Conservation (phyloP, 139 green algal species). For the Trebouxia sp. region DNA sequence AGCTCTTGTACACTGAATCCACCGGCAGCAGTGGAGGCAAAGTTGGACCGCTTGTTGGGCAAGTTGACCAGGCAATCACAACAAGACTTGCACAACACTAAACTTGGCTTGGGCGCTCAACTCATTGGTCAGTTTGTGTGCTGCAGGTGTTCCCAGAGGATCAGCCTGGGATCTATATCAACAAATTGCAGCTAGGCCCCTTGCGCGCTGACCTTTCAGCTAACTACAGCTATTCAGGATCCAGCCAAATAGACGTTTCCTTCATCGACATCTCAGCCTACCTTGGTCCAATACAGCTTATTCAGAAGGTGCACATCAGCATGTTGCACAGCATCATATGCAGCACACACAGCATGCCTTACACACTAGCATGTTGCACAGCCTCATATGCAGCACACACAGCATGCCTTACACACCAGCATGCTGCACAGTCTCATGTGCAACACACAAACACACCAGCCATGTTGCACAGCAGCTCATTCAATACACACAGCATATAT, state of each 20-base stretch:
- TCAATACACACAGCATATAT: neutral
- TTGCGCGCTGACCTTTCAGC: conserved; percentile 38
- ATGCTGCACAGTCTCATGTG: neutral
- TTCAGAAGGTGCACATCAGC: conserved; percentile 31
- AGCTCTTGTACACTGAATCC: conserved; percentile 33
- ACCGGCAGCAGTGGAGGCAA: conserved; percentile 34
- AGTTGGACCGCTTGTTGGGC: conserved; percentile 42
- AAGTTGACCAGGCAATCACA: conserved; percentile 37
- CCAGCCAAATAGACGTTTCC: conserved; percentile 25
- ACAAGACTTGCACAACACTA: neutral
- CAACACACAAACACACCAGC: neutral
- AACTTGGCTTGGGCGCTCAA: neutral
- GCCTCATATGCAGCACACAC: neutral
- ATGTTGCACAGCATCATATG: neutral
- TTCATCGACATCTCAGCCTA: conserved; percentile 36
- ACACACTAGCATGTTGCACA: neutral
- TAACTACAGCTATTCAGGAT: conserved; percentile 11
- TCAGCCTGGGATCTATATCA: conserved; percentile 39
- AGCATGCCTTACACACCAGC: neutral
- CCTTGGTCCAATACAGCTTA: conserved; percentile 37
- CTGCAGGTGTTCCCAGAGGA: conserved; percentile 29
- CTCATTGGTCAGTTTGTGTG: neutral
- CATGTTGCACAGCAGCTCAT: neutral
- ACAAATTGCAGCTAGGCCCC: conserved; percentile 36
- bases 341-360: neutral